Base-by-base conservation (phyloP, 2,329 filamentous ascomycete species). In the Talaromyces sp. region DNA sequence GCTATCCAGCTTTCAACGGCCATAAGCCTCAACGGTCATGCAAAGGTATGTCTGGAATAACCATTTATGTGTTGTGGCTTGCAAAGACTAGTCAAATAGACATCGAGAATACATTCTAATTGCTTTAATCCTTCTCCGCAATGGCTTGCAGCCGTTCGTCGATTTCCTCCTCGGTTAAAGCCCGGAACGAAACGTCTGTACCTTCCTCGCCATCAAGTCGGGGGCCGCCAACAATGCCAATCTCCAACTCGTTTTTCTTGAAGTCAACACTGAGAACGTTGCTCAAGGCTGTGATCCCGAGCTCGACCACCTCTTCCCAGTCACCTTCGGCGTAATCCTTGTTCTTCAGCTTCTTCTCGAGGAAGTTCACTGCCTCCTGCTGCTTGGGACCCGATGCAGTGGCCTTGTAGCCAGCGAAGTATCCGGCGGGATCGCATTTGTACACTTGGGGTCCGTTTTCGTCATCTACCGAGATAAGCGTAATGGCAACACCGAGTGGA, bases 261-360 rank as follows among this genome's bases (percentile, higher is more conserved):
- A 99, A 99, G 79, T 99, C 95, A 79, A 98, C 96, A 81, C 94
- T 97, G 69, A 99, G 86, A 67, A 99, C 93, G 41, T 91, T 96
- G 86, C 93, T 97, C 79, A 99, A 83, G 7, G 95, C 94, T 52
- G 92, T 91, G 79, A 99, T 99, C 66, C 92, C 95, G 73, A 98
- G 85, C 84, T 99, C 95, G 59, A 99, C 94, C 58, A 99, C 95
- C 67, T 99, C 95, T 80, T 97, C 92, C 95, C 95, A 99, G 75
- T 84, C 89, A 67, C 95, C 95, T 65, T 95, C 90, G 41, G 94
- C 95, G 73, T 86, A 85, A 75, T 98, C 93, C 88, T 97, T 97
- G 89, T 97, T 97, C 85, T 97, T 97, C 80, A 99, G 88, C 86
- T 98, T 98, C 89, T 98, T 98, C 87, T 99, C 95, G 66, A 99